Evolutionary conservation across 495 filamentous ascomycete species (phyloP).

Genomic region (Penicillium robsamsonii): DNA sequence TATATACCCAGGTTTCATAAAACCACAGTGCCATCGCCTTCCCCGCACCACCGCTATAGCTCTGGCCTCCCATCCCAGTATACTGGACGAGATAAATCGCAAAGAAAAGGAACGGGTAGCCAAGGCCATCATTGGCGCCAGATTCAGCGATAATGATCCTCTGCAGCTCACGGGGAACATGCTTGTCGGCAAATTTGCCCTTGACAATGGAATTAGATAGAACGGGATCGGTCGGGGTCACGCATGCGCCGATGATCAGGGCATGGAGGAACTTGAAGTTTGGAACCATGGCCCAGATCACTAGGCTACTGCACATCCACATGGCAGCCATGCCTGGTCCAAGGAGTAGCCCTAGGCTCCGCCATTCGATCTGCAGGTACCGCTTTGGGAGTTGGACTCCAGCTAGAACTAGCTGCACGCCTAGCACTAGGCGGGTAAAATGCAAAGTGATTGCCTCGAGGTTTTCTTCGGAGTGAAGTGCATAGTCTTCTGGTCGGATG

Average conservation of each 20-base stretch:
- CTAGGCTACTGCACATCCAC: constrained; percentile 79
- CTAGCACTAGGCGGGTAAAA: constrained; percentile 85
- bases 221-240: constrained; percentile 91
- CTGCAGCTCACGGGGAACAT: constrained; percentile 79
- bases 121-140: constrained; percentile 90
- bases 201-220: constrained; percentile 89
- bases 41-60: constrained; percentile 54
- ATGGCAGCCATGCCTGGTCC: constrained; percentile 85
- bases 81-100: constrained; percentile 83
- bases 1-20: constrained; percentile 82
- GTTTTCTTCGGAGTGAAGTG: constrained; percentile 56
- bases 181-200: constrained; percentile 88
- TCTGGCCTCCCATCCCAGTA: constrained; percentile 55
- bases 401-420: constrained; percentile 86
- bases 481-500: constrained; percentile 74
- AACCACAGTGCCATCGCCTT: constrained; percentile 81
- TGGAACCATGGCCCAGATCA: constrained; percentile 79
- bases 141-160: constrained; percentile 87
- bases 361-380: constrained; percentile 80
- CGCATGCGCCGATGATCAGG: constrained; percentile 74
- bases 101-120: constrained; percentile 87
- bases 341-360: constrained; percentile 68
- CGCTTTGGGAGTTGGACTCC: constrained; percentile 89
- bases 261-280: constrained; percentile 72
- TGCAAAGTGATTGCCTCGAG: constrained; percentile 69